These are phyloP conservation scores for Aspergillus sp. DNA, from an alignment of 2,329 filamentous ascomycete genomes.

Conservation along the genomic window DNA sequence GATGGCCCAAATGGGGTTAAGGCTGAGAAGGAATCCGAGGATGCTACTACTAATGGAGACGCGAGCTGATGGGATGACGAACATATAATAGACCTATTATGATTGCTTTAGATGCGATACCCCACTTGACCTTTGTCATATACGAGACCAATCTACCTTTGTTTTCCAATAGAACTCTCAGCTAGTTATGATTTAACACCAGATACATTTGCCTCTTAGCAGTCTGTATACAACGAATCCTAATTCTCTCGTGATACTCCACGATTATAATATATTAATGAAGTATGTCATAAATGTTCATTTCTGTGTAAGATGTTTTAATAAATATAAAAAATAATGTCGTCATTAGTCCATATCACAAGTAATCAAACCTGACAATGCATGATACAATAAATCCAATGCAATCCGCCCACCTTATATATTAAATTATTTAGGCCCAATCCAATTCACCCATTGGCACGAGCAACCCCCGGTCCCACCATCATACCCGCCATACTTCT, in stretches of 20 bases:
- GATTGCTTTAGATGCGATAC: background rate
- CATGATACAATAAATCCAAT: background rate
- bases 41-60: background rate
- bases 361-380: background rate
- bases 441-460: conserved; percentile 61
- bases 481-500: conserved; percentile 50
- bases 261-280: background rate
- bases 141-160: background rate
- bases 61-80: background rate
- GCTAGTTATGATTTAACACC: background rate
- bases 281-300: background rate
- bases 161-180: background rate
- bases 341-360: background rate
- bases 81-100: background rate
- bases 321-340: background rate
- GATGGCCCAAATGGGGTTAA: background rate
- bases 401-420: background rate
- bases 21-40: background rate
- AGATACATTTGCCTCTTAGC: too few relatives aligned
- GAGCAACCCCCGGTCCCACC: conserved; percentile 60
- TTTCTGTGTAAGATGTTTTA: background rate
- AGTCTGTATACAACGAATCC: too few relatives aligned
- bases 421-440: conserved; percentile 11
- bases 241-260: too few relatives aligned
- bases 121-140: background rate